phyloP scores from a whole-genome alignment of 495 filamentous ascomycete species.

The Pyronema domesticum region DNA sequence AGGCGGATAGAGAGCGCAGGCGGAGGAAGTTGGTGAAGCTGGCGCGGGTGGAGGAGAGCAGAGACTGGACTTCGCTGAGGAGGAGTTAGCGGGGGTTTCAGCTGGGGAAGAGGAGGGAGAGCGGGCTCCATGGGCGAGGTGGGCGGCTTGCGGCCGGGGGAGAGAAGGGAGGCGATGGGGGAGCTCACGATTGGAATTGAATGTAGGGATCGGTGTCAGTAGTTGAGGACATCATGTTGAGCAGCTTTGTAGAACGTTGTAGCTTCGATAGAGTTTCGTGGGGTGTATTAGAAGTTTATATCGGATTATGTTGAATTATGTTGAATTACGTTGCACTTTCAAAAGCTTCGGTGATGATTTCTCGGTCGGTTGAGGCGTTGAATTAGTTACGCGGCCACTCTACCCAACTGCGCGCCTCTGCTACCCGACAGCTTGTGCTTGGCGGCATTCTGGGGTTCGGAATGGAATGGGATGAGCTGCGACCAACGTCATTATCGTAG shows the following conservation, averaged over 20 bases:
- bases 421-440: too few relatives aligned
- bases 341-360: too few relatives aligned
- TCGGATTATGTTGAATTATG: too few relatives aligned
- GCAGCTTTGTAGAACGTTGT: constrained; percentile 5
- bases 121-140: neutral
- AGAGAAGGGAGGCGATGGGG: constrained; percentile 2
- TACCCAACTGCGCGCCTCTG: too few relatives aligned
- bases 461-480: too few relatives aligned
- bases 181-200: constrained; percentile 66
- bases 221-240: constrained; percentile 52
- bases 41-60: constrained; percentile 58
- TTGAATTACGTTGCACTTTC: too few relatives aligned
- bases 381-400: too few relatives aligned
- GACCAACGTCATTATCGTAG: too few relatives aligned
- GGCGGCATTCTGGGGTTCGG: too few relatives aligned
- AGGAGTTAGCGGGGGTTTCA: constrained; percentile 1
- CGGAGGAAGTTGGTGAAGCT: constrained; percentile 91
- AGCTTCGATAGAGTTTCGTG: neutral
- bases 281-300: too few relatives aligned
- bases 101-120: neutral
- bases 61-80: constrained; percentile 66
- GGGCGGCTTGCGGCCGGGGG: neutral
- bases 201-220: constrained; percentile 76
- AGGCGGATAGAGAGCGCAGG: constrained; percentile 59
- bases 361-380: too few relatives aligned